Evolutionary conservation across 176 grass and related monocot species (phyloP), one percentile per base, ranked within the genome.

Genomic region (Juncus effusus): DNA sequence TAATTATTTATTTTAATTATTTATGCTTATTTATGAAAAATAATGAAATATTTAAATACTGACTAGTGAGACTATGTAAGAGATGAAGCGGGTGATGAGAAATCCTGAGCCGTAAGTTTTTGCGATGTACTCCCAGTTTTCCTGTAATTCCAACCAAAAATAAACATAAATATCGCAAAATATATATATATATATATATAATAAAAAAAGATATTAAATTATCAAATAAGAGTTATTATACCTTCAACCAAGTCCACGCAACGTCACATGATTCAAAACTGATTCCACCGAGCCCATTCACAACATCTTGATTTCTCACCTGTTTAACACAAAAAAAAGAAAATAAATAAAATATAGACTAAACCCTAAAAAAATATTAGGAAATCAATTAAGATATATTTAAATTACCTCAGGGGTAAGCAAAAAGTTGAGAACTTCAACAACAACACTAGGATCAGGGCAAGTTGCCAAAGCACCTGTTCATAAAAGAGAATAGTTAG

Each of bases 181-280:
- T 1, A 15, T 13, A 60, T 6, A 65, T 2, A 10, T 15, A 35
- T 59, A 62, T 56, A 4, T 38, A 47, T 9, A 47, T 47, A 47
- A 47, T 9, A 47, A 47, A 47, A 47, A 47, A 47, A 47, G 44
- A 47, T 47, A 55, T 42, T 75, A 59, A 36, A 58, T 63, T 12
- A 42, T 65, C 35, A 10, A 28, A 10, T 10, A 55, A 55, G n/a
- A 60, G 12, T 37, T 56, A 28, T 28, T 28, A 28, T 91, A 97
- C 93, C 93, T 91, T 97, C 40, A 97, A 36, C 93, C 93, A 97
- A 62, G 78, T 63, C 93, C 93, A 97, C 60, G 93, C 87, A 60
- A 84, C 70, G 35, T 92, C 88, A 5, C 90, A 79, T 61, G 65
- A 87, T 37, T 54, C 77, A 16, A 77, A 64, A 11, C 67, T 81